Conservation (phyloP, 495 filamentous ascomycete species). For the Neurospora sp. region DNA sequence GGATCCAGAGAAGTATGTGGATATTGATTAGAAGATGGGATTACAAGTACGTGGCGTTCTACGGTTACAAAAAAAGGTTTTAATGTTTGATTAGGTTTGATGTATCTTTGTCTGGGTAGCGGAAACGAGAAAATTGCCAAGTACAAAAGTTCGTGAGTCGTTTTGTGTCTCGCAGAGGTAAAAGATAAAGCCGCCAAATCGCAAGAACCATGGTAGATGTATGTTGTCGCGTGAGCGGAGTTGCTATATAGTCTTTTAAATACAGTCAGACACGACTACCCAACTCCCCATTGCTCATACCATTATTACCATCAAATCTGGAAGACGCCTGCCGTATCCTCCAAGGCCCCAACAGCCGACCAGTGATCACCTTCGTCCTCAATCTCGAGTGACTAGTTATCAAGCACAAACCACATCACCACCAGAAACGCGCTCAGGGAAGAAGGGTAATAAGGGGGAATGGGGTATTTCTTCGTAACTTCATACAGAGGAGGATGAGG, state of each 20-base stretch:
- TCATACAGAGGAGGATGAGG: conserved; percentile 1
- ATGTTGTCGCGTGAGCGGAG: background rate
- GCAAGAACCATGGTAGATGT: background rate
- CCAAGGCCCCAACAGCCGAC: background rate
- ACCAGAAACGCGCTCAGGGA: background rate
- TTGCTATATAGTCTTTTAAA: background rate
- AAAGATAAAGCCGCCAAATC: background rate
- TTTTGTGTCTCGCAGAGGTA: background rate
- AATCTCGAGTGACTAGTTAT: background rate
- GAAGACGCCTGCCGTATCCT: background rate
- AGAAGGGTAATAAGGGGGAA: background rate
- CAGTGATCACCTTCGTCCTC: background rate
- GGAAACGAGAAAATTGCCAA: background rate
- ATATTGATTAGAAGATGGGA: background rate
- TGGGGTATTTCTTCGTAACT: background rate
- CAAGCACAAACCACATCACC: background rate
- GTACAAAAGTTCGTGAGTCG: background rate
- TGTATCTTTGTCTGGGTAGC: background rate
- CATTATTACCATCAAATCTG: background rate
- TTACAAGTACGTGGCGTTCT: background rate
- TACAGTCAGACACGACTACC: background rate
- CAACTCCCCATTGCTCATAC: background rate
- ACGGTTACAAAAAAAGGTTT: background rate
- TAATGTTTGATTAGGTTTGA: background rate
- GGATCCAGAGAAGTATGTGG: conserved; percentile 29